Base-by-base conservation (phyloP, 2,329 filamentous ascomycete genomes). In the Paraphaeosphaeria sporulosa region DNA sequence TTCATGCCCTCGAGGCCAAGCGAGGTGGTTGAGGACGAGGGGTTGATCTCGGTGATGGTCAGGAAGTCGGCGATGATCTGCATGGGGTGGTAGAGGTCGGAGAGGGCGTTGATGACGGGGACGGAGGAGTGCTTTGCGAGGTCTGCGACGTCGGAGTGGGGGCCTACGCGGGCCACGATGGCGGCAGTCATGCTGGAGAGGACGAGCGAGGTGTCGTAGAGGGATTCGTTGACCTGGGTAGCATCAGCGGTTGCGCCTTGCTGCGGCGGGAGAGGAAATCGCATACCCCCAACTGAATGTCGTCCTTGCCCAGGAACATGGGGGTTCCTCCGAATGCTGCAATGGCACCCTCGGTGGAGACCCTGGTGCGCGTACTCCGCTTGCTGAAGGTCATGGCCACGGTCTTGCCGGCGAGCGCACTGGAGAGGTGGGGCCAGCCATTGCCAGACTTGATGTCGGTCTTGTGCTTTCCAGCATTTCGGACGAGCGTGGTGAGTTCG, bases 381-480 rank as follows among this genome's bases (percentile, higher is more conserved):
- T 99, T 99, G 85, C 86, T 96, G 84, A 99, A 99, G 85, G 96
- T 92, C 89, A 99, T 90, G 67, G 95, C 94, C 34, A 99, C 87
- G 0, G 93, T 94, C 78, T 92, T 88, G 55, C 92, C 91, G 0
- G 86, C 80, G 64, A 99, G 81, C 12, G 86, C 82, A 43, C 85
- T 84, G 56, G 85, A 81, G 57, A 96, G 81, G 53, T 81, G 76
- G 3, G 90, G 87, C 50, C 86, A 82, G 48, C 87, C 87, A 17
- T 72, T 74, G 27, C 60, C 64, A 21, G 87, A 86, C 78, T 96
- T 96, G 81, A 94, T 87, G 58, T 87, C 83, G 57, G 86, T 79
- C 79, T 98, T 98, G 81, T 92, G 87, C 46, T 85, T 80, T 25
- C 87, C 84, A 53, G 93, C 94, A 87, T 94, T 94, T 75, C 89